Evolutionary conservation across 768 basidiomycete genomes (phyloP).

Genomic region (Daedaleopsis sinensis): DNA sequence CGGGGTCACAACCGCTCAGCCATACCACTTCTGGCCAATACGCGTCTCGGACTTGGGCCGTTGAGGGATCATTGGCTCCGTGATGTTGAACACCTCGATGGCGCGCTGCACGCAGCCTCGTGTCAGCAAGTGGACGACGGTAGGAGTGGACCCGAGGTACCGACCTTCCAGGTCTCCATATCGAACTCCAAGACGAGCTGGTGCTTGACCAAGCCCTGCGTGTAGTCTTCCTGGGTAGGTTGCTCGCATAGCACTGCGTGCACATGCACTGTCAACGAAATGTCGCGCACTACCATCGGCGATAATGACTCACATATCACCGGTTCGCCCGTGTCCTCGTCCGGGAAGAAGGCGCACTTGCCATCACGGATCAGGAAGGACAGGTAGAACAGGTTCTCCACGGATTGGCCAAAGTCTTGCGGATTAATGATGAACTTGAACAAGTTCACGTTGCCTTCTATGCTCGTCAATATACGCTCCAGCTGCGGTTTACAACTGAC

Average conservation of each 20-base stretch:
- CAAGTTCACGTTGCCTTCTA: constrained; percentile 63
- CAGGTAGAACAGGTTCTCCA: constrained; percentile 96
- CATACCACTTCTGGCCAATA: constrained; percentile 75
- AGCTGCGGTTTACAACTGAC: constrained; percentile 46
- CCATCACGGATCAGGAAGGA: constrained; percentile 92
- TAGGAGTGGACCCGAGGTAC: constrained; percentile 18
- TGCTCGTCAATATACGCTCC: constrained; percentile 54
- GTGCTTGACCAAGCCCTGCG: constrained; percentile 64
- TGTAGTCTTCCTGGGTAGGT: constrained; percentile 66
- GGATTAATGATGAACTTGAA: constrained; percentile 92
- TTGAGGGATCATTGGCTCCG: constrained; percentile 72
- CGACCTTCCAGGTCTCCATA: constrained; percentile 85
- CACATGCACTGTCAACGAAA: not conserved
- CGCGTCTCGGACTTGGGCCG: constrained; percentile 60
- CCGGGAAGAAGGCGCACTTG: constrained; percentile 71
- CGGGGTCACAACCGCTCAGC: constrained; percentile 36
- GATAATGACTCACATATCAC: constrained; percentile 64
- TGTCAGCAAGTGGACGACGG: not conserved
- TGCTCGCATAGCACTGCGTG: constrained; percentile 61
- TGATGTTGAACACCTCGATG: constrained; percentile 85
- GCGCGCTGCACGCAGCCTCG: constrained; percentile 59
- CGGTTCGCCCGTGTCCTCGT: constrained; percentile 65
- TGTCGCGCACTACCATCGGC: not conserved
- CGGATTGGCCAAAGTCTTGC: constrained; percentile 86
- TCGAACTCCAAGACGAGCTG: constrained; percentile 94